Evolutionary conservation across 441 rosid genomes (phyloP), one percentile per base, ranked within the genome.

Genomic region (Erysimum pusillum): DNA sequence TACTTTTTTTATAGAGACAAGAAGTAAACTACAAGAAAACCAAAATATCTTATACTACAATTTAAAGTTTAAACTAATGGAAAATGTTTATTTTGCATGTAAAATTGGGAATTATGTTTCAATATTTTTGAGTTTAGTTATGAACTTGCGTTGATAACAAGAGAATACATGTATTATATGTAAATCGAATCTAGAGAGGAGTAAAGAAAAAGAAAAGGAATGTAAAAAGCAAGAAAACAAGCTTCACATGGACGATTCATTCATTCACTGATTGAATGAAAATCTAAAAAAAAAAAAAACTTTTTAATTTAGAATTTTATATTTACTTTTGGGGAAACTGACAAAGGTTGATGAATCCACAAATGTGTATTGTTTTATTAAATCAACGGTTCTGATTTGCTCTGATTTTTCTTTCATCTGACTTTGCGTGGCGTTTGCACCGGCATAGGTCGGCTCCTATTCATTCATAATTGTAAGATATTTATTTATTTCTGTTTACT

Each of bases 161-260:
- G 31, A 61, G 1, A 38, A 61, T 14, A 14, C 17, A 51, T 20
- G 5, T 2, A 22, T 22, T 1, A 7, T 17, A 8, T 15, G 10
- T 59, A 7, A 25, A 41, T 6, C 7, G 66, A 74, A 69, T 69
- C 71, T 63, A 69, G 41, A 62, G 51, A 62, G 44, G 14, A 63
- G 35, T 18, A 53, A 69, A 68, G 22, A 31, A 44, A 62, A 17
- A 17, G 48, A 61, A 58, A 64, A 38, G 14, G 32, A 7, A 32
- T 25, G 38, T 39, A n/a, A 8, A 53, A 67, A 69, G 46, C 63
- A 67, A 70, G 28, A 48, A 46, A 70, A 69, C 67, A 64, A 71
- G 44, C 80, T 77, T 77, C 76, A 77, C 76, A 77, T 77, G 76
- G 71, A 64, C 71, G 80, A 53, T 63, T 70, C 71, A 70, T 17